phyloP scores from a whole-genome alignment of 495 filamentous ascomycete genomes.

The Beverwykella pulmonaria region DNA sequence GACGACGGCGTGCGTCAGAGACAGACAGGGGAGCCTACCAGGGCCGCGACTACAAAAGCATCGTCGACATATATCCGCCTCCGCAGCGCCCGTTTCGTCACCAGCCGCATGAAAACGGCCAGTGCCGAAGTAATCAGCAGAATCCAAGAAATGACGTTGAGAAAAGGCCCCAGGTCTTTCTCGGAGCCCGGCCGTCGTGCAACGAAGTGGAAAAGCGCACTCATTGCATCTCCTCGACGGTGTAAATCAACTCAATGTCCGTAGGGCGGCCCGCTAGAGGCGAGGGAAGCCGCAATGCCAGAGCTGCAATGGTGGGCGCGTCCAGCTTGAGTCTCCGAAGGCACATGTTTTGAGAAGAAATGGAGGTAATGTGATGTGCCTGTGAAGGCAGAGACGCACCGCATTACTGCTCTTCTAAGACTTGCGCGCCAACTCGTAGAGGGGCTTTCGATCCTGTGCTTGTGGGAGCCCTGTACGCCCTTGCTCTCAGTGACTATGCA shows the following conservation, averaged over 20 bases:
- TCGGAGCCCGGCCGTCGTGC: constrained; percentile 26
- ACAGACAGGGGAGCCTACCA: constrained; percentile 13
- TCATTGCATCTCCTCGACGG: constrained; percentile 21
- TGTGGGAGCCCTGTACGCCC: neutral
- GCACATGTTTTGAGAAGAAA: constrained; percentile 21
- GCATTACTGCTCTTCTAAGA: neutral
- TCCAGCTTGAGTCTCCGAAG: constrained; percentile 8
- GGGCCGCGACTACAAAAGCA: constrained; percentile 29
- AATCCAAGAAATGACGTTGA: constrained; percentile 33
- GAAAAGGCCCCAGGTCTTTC: constrained; percentile 20
- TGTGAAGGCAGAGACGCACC: constrained; percentile 1
- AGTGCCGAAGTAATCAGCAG: constrained; percentile 25
- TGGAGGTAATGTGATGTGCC: neutral
- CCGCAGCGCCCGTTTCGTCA: constrained; percentile 27
- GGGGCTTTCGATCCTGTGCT: neutral
- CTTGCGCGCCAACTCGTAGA: neutral
- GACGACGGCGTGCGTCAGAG: neutral
- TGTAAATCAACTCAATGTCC: constrained; percentile 7
- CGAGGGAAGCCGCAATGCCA: constrained; percentile 19
- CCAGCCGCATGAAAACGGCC: constrained; percentile 25
- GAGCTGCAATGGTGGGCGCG: constrained; percentile 6
- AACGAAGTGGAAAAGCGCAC: constrained; percentile 1
- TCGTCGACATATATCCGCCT: constrained; percentile 28
- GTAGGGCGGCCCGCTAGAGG: constrained; percentile 5
- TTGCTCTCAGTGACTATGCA: neutral